These are phyloP conservation scores for Kwoniella dendrophila DNA, from an alignment of 768 basidiomycete species.

Conservation along the genomic window DNA sequence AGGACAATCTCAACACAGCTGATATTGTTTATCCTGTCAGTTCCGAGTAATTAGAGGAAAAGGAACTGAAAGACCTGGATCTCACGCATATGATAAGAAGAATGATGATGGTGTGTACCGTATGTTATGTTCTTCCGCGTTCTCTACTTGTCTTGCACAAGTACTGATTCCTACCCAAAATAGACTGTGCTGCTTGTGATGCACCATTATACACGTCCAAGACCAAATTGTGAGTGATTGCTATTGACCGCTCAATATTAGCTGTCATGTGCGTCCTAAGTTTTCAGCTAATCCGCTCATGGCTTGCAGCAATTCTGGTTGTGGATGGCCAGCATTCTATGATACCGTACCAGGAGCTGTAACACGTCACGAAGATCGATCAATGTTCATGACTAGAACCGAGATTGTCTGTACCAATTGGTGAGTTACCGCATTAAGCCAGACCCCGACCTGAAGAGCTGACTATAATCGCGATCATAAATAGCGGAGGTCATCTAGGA, in stretches of 20 bases:
- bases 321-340: conserved; percentile 98
- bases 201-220: conserved; percentile 83
- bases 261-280: not conserved
- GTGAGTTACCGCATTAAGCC: conserved; percentile 50
- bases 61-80: conserved; percentile 78
- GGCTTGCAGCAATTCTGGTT: conserved; percentile 68
- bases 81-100: conserved; percentile 78
- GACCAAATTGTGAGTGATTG: conserved; percentile 71
- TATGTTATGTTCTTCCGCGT: conserved; percentile 23
- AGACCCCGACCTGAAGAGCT: not conserved
- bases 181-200: conserved; percentile 72
- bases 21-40: conserved; percentile 58
- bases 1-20: not conserved
- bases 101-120: conserved; percentile 68
- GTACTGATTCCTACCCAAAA: not conserved
- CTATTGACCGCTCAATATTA: not conserved
- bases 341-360: conserved; percentile 93
- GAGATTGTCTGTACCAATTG: conserved; percentile 87
- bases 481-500: conserved; percentile 81
- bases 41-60: conserved; percentile 83
- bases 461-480: conserved; percentile 1
- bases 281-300: not conserved
- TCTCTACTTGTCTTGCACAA: not conserved
- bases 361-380: conserved; percentile 68
- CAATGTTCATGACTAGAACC: conserved; percentile 68